A percentile compares a stretch with the other conserved stretches of the same genome.
Conservation (phyloP, 192 early-diverging fungal species). For the Linnemannia zychae region DNA sequence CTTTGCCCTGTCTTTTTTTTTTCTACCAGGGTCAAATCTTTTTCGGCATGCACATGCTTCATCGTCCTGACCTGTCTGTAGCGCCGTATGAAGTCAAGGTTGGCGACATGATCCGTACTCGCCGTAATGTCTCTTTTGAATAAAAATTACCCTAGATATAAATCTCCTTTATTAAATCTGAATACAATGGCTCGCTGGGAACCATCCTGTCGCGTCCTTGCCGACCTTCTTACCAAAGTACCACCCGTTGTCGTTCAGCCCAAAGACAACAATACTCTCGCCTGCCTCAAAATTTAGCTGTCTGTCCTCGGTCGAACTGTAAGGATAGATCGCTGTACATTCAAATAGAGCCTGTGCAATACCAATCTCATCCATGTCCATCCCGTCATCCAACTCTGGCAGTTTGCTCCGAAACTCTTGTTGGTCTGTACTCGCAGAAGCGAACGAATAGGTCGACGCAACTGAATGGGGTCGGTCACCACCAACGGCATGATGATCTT, state of each 20-base stretch:
- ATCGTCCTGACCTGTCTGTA: slow-evolving; percentile 56
- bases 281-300: slow-evolving; percentile 55
- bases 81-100: slow-evolving; percentile 47
- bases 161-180: slow-evolving; percentile 26
- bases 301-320: slow-evolving; percentile 40
- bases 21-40: slow-evolving; percentile 59
- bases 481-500: neutral
- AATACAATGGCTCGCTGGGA: slow-evolving; percentile 49
- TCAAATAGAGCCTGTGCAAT: slow-evolving; percentile 53
- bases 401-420: slow-evolving; percentile 33
- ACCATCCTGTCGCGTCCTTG: slow-evolving; percentile 43
- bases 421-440: slow-evolving; percentile 31
- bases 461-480: slow-evolving; percentile 14
- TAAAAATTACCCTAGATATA: neutral
- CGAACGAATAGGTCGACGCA: slow-evolving; percentile 17
- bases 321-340: slow-evolving; percentile 48
- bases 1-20: neutral
- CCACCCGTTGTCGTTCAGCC: slow-evolving; percentile 53
- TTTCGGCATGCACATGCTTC: slow-evolving; percentile 67
- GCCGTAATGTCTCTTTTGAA: neutral
- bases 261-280: slow-evolving; percentile 54
- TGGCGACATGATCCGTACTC: slow-evolving; percentile 40
- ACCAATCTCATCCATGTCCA: slow-evolving; percentile 52
- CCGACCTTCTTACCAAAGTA: slow-evolving; percentile 58
- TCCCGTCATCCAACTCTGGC: slow-evolving; percentile 39